phyloP scores from a whole-genome alignment of 805 yeast genomes.

The Ogataea nitratoaversa region DNA sequence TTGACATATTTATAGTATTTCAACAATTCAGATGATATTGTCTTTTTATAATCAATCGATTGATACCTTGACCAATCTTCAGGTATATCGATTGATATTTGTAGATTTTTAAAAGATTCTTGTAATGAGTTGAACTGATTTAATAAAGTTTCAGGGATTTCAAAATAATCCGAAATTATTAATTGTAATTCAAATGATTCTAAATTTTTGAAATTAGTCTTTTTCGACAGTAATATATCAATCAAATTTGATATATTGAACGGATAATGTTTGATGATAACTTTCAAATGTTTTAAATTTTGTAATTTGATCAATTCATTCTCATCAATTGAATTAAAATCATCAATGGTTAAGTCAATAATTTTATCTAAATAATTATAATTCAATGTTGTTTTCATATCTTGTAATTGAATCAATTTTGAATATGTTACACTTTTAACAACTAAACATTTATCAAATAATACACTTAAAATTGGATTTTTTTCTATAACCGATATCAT shows the following conservation, averaged over 20 bases:
- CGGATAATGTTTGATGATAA: neutral
- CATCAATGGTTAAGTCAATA: neutral
- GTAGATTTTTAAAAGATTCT: neutral
- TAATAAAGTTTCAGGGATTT: neutral
- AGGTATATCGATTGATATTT: neutral
- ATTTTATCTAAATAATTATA: neutral
- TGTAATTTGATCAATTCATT: neutral
- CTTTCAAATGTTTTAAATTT: neutral
- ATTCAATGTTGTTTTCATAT: neutral
- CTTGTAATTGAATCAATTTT: neutral
- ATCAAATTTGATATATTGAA: neutral
- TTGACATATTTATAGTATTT: neutral
- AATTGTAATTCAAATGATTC: neutral
- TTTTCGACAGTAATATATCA: neutral
- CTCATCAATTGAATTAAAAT: neutral
- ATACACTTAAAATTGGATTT: neutral
- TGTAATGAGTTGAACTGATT: neutral
- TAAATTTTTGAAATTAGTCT: neutral
- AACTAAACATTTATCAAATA: neutral
- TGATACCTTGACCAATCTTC: conserved; percentile 5
- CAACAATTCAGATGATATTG: neutral
- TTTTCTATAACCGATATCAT: neutral
- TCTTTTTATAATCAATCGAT: neutral
- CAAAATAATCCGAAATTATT: neutral
- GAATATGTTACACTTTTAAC: neutral